Percentiles rank a stretch among this genome's conserved stretches.
Conservation (phyloP, 1,284 basidiomycete genomes). For the Rhodotorula sp. region DNA sequence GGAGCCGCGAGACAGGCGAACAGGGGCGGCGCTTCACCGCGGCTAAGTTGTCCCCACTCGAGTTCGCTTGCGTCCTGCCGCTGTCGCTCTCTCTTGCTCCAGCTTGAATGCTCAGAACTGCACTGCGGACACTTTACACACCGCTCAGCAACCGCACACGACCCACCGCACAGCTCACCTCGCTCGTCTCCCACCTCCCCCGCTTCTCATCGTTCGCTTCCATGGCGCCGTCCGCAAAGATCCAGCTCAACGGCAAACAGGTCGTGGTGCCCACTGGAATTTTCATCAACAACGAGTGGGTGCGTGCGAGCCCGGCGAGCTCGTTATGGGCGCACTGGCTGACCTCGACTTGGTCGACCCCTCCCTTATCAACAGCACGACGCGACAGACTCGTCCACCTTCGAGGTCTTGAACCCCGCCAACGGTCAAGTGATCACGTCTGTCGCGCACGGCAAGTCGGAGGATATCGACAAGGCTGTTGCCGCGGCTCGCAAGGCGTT, state of each 20-base stretch:
- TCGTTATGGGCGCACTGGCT: background rate
- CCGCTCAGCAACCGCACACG: background rate
- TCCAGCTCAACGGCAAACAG: slow-evolving; percentile 13
- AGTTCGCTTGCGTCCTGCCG: no score
- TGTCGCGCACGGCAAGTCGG: slow-evolving; percentile 21
- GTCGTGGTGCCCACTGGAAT: slow-evolving; percentile 19
- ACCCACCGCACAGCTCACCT: background rate
- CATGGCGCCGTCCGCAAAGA: slow-evolving; percentile 16
- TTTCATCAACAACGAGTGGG: slow-evolving; percentile 38
- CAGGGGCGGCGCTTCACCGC: background rate
- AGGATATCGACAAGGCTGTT: slow-evolving; percentile 37
- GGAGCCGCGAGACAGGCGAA: no score
- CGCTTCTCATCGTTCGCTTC: background rate
- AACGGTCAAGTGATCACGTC: slow-evolving; percentile 23
- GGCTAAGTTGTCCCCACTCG: no score
- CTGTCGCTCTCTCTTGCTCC: no score
- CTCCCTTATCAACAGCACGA: slow-evolving; percentile 6
- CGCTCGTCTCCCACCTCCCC: background rate
- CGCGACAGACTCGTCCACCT: slow-evolving; percentile 15
- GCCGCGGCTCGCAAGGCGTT: slow-evolving; percentile 35
- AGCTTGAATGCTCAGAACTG: no score
- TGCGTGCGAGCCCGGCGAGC: background rate
- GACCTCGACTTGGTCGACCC: background rate
- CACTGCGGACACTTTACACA: no score
- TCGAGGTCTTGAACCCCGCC: slow-evolving; percentile 34